phyloP scores from a whole-genome alignment of 2,329 filamentous ascomycete species.

The Alternaria solani region DNA sequence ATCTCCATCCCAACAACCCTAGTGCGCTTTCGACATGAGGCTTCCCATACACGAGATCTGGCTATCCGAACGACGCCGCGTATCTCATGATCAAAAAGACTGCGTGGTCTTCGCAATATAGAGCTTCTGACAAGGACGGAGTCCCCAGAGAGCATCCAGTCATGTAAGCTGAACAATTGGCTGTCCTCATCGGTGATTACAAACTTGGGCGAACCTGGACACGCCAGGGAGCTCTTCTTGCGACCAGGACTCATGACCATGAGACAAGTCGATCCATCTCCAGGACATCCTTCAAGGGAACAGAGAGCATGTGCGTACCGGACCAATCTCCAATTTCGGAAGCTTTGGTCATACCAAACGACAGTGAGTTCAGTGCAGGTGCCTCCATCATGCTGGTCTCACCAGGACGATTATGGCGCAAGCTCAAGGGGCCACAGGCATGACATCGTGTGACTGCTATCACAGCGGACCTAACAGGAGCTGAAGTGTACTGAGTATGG shows the following conservation, averaged over 20 bases:
- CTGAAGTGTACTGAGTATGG: neutral
- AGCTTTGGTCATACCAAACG: neutral
- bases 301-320: neutral
- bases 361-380: neutral
- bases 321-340: neutral
- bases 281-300: neutral
- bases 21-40: neutral
- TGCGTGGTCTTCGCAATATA: neutral
- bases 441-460: neutral
- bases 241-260: neutral
- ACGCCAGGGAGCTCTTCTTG: neutral
- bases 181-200: neutral
- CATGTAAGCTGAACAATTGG: neutral
- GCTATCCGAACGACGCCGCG: neutral
- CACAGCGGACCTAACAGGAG: neutral
- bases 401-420: too few species aligned
- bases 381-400: neutral
- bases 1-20: neutral
- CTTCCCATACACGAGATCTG: neutral
- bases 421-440: neutral
- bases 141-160: neutral
- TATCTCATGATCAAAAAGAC: neutral
- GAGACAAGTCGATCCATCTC: neutral
- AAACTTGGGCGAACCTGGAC: neutral
- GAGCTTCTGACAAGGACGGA: neutral